Percentiles rank a stretch among this genome's conserved stretches.
phyloP scores from a whole-genome alignment of 192 early-diverging fungal genomes.

The Podila verticillata region DNA sequence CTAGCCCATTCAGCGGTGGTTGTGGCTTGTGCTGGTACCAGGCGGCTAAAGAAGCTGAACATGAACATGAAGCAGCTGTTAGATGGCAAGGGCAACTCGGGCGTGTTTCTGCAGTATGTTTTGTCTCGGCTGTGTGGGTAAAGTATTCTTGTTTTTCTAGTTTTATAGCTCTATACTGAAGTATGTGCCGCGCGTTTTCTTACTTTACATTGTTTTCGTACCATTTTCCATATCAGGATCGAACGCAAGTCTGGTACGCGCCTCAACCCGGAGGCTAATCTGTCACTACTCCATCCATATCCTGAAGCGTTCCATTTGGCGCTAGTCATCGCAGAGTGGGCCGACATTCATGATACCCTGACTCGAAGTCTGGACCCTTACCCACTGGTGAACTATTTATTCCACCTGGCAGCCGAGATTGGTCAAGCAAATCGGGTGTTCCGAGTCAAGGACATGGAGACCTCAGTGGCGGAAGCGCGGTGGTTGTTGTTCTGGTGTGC shows the following conservation, averaged over 20 bases:
- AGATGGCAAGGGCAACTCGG: constrained; percentile 90
- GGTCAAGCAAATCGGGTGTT: constrained; percentile 71
- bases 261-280: constrained; percentile 60
- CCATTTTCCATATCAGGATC: constrained; percentile 55
- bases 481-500: constrained; percentile 83
- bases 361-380: constrained; percentile 75
- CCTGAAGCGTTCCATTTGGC: constrained; percentile 73
- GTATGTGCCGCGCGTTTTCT: constrained; percentile 41
- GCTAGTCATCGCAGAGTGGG: constrained; percentile 76
- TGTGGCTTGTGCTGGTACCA: constrained; percentile 18
- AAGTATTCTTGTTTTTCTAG: neutral
- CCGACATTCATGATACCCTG: constrained; percentile 70
- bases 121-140: constrained; percentile 89
- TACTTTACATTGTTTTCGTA: neutral
- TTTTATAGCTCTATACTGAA: constrained; percentile 26
- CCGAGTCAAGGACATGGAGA: constrained; percentile 71
- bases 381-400: constrained; percentile 75
- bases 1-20: constrained; percentile 32
- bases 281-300: constrained; percentile 71
- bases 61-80: constrained; percentile 43
- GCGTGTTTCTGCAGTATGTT: constrained; percentile 95
- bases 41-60: constrained; percentile 16
- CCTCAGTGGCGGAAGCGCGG: constrained; percentile 77
- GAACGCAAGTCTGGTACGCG: constrained; percentile 72
- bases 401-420: constrained; percentile 77